Conservation (phyloP, 2,329 filamentous ascomycete genomes). For the Zymoseptoria brevis region DNA sequence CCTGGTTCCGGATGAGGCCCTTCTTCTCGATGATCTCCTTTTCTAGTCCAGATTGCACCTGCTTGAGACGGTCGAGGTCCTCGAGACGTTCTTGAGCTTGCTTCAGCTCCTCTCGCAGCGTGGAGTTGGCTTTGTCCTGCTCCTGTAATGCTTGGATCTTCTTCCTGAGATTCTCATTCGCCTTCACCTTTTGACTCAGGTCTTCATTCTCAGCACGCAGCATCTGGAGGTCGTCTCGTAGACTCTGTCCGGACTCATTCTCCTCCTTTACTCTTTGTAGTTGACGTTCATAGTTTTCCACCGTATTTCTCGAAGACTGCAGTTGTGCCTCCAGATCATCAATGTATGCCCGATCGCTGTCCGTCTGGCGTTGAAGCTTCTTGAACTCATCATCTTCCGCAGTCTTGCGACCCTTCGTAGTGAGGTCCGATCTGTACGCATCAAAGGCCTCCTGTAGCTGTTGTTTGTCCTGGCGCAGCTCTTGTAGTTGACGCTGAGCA, state of each 20-base stretch:
- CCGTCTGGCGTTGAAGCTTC: constrained; percentile 36
- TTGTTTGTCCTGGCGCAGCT: constrained; percentile 34
- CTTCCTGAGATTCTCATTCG: constrained; percentile 47
- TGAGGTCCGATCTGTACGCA: constrained; percentile 39
- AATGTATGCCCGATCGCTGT: constrained; percentile 43
- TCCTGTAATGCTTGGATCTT: constrained; percentile 45
- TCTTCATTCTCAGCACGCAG: constrained; percentile 43
- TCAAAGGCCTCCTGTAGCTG: constrained; percentile 43
- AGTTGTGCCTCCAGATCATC: constrained; percentile 43
- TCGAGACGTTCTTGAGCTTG: constrained; percentile 37
- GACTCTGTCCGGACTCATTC: constrained; percentile 39
- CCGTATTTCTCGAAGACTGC: constrained; percentile 34
- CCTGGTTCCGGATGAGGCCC: constrained; percentile 42
- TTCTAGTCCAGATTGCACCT: constrained; percentile 37
- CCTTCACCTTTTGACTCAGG: constrained; percentile 41
- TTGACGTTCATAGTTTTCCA: constrained; percentile 41
- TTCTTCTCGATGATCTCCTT: constrained; percentile 46
- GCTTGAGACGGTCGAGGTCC: constrained; percentile 39
- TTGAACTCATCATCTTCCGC: constrained; percentile 37
- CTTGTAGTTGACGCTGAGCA: constrained; percentile 36
- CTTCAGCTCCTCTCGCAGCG: constrained; percentile 39
- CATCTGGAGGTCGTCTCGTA: constrained; percentile 45
- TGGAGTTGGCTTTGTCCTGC: constrained; percentile 37
- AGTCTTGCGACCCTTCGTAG: constrained; percentile 31
- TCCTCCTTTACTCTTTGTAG: constrained; percentile 37